Percentiles rank a stretch among this genome's conserved stretches.
These are phyloP conservation scores for Paspalum notatum DNA, from an alignment of 176 grass and related monocot species.

Conservation along the genomic window DNA sequence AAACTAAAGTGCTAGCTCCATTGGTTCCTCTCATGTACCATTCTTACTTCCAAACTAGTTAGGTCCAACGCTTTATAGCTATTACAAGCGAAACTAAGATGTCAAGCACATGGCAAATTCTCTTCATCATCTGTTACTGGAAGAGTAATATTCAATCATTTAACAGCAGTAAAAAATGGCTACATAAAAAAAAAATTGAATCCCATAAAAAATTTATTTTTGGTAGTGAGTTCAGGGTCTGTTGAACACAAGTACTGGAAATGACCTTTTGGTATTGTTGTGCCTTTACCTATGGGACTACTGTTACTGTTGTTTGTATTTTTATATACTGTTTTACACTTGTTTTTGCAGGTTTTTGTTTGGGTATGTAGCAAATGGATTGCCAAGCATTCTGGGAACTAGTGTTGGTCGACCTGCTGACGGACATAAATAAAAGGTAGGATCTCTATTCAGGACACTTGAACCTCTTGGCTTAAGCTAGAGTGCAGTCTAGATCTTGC, in stretches of 20 bases:
- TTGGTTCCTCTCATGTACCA: too few relatives aligned
- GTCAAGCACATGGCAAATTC: not conserved
- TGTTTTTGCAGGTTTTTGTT: constrained; percentile 14
- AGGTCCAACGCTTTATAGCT: too few relatives aligned
- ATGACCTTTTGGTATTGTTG: not conserved
- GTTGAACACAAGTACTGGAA: not conserved
- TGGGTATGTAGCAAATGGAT: not conserved
- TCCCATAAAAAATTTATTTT: not conserved
- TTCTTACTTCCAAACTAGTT: too few relatives aligned
- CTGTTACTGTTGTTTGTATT: not conserved
- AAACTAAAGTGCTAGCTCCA: too few relatives aligned
- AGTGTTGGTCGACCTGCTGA: not conserved
- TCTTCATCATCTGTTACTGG: not conserved
- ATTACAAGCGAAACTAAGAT: not conserved
- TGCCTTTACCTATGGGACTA: not conserved
- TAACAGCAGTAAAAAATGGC: not conserved
- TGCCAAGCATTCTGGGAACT: not conserved
- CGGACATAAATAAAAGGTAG: not conserved
- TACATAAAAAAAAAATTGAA: not conserved
- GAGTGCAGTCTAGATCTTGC: not conserved
- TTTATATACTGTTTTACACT: not conserved
- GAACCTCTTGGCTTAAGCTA: not conserved
- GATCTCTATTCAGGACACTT: not conserved
- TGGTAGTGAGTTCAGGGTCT: not conserved
- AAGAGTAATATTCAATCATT: not conserved